Evolutionary conservation across 1,139 yeast species (phyloP).

Genomic region (Geotrichum restrictum): DNA sequence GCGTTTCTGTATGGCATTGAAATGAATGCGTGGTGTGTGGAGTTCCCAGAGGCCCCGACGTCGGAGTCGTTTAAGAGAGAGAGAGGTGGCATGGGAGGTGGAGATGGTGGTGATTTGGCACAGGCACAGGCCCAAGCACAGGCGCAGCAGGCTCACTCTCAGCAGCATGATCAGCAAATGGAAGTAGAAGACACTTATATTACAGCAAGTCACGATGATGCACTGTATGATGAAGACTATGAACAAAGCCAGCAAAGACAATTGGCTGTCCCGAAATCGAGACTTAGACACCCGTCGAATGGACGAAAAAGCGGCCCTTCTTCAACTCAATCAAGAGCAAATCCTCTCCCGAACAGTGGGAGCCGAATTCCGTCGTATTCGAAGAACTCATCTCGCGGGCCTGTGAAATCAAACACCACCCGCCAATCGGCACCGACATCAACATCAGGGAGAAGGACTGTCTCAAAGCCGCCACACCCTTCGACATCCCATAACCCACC

Average conservation of each 20-base stretch:
- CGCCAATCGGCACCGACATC: background rate
- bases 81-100: constrained; percentile 14
- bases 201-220: background rate
- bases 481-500: no score
- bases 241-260: constrained; percentile 1
- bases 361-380: constrained; percentile 1
- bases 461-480: no score
- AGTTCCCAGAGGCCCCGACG: constrained; percentile 49
- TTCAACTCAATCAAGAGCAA: background rate
- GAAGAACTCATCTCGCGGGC: background rate
- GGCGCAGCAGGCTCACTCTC: background rate
- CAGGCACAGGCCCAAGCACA: background rate
- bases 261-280: constrained; percentile 6
- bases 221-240: background rate
- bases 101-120: background rate
- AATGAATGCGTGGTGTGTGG: constrained; percentile 69
- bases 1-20: constrained; percentile 60
- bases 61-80: constrained; percentile 30
- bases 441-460: no score
- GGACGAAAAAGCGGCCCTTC: no score
- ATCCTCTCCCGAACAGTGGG: no score
- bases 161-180: background rate
- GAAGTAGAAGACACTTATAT: background rate
- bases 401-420: background rate
- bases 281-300: background rate